These are phyloP conservation scores for Auricularia heimuer DNA, from an alignment of 768 basidiomycete species.

Conservation along the genomic window DNA sequence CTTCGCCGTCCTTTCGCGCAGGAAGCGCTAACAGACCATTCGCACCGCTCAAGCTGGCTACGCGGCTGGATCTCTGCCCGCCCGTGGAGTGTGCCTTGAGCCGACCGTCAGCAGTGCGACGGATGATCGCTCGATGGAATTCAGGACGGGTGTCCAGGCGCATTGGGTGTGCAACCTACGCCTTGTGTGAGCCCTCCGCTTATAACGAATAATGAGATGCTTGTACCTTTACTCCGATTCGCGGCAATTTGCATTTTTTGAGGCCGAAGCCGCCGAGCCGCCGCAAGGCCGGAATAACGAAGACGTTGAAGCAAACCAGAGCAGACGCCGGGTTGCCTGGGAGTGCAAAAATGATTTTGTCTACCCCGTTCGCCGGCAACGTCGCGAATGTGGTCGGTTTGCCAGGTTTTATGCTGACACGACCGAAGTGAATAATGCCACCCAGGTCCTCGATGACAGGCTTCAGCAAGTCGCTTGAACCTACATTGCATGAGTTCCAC, in stretches of 20 bases:
- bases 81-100: slow-evolving; percentile 72
- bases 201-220: not conserved
- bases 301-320: slow-evolving; percentile 75
- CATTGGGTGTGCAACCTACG: slow-evolving; percentile 34
- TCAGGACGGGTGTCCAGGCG: slow-evolving; percentile 64
- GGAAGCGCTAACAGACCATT: slow-evolving; percentile 73
- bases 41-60: slow-evolving; percentile 69
- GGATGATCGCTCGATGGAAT: slow-evolving; percentile 70
- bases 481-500: not conserved
- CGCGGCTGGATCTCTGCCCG: slow-evolving; percentile 75
- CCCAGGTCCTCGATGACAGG: slow-evolving; percentile 75
- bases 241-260: slow-evolving; percentile 45
- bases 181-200: not conserved
- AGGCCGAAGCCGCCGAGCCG: slow-evolving; percentile 58
- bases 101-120: slow-evolving; percentile 27
- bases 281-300: slow-evolving; percentile 73
- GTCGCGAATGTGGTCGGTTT: slow-evolving; percentile 89
- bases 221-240: slow-evolving; percentile 53
- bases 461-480: slow-evolving; percentile 71
- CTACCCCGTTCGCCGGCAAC: slow-evolving; percentile 36
- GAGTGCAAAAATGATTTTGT: slow-evolving; percentile 69
- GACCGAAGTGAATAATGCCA: slow-evolving; percentile 77
- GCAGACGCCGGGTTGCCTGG: slow-evolving; percentile 88
- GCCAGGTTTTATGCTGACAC: slow-evolving; percentile 71
- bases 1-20: slow-evolving; percentile 20